Conservation (phyloP, 306 rosid species). For the Oxytropis ochrocephala region DNA sequence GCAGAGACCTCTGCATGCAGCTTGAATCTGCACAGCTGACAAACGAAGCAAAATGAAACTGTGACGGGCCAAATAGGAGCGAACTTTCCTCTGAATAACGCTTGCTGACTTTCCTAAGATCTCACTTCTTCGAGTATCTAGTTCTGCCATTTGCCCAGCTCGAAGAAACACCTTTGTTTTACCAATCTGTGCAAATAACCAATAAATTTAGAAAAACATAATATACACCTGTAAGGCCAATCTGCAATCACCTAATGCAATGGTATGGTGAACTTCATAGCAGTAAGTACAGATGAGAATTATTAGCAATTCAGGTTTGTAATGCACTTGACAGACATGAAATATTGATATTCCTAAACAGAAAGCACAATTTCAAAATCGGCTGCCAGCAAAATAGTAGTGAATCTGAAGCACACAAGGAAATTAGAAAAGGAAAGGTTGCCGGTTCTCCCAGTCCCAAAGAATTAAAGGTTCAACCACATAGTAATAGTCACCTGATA, state of each 20-base stretch:
- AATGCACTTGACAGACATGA: neutral
- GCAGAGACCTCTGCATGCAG: constrained; percentile 83
- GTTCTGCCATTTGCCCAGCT: constrained; percentile 99
- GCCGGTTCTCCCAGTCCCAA: neutral
- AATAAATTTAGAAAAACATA: constrained; percentile 9
- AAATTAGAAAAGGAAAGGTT: neutral
- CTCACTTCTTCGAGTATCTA: constrained; percentile 88
- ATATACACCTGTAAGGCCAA: neutral
- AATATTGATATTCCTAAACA: constrained; percentile 6
- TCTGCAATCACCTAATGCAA: neutral
- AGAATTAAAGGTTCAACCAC: neutral
- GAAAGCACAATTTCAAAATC: neutral
- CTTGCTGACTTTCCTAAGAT: constrained; percentile 89
- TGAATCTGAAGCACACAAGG: neutral
- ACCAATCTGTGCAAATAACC: constrained; percentile 73
- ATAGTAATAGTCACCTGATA: constrained; percentile 64
- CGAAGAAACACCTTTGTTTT: constrained; percentile 94
- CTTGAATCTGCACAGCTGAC: constrained; percentile 73
- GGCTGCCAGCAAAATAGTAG: neutral
- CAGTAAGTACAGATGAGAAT: neutral
- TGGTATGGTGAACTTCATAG: neutral
- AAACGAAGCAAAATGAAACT: constrained; percentile 49
- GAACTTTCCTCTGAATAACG: constrained; percentile 91
- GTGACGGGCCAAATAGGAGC: constrained; percentile 75
- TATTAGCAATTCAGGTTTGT: neutral